phyloP scores from a whole-genome alignment of 2,329 filamentous ascomycete genomes.

The Cladophialophora bantiana region DNA sequence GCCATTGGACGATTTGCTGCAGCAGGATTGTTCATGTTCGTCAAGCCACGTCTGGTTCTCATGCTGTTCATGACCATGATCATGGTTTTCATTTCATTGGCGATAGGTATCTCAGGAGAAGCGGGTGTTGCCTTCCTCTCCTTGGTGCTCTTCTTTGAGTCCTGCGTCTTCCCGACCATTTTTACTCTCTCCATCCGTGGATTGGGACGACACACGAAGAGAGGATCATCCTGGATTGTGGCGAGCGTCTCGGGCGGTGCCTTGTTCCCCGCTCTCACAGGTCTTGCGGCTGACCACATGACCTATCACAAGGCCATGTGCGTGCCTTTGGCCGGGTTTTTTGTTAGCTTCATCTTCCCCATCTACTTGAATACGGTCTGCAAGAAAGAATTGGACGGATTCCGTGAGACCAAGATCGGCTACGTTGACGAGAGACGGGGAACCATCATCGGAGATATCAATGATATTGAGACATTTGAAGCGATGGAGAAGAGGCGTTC shows the following conservation, averaged over 20 bases:
- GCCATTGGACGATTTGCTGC: constrained; percentile 77
- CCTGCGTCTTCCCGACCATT: constrained; percentile 81
- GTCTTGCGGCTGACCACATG: constrained; percentile 39
- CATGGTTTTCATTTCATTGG: constrained; percentile 64
- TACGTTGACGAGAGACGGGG: constrained; percentile 42
- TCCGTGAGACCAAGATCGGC: constrained; percentile 47
- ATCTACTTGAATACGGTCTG: constrained; percentile 47
- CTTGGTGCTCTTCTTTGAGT: constrained; percentile 80
- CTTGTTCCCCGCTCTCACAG: constrained; percentile 70
- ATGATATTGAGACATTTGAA: constrained; percentile 39
- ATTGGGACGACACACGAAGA: constrained; percentile 77
- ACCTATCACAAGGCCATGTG: constrained; percentile 44
- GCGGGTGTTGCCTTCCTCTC: constrained; percentile 65
- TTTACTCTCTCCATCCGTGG: constrained; percentile 80
- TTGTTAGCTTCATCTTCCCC: constrained; percentile 46
- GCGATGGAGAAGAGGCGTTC: constrained; percentile 36
- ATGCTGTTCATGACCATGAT: constrained; percentile 70
- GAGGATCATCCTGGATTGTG: constrained; percentile 75
- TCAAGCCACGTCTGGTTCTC: constrained; percentile 73
- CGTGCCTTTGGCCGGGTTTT: constrained; percentile 45
- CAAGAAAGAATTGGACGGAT: constrained; percentile 46
- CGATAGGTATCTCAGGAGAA: constrained; percentile 58
- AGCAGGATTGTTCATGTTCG: constrained; percentile 69
- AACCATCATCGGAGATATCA: constrained; percentile 43
- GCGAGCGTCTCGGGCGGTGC: constrained; percentile 72